These are phyloP conservation scores for Brassica hybrid DNA, from an alignment of 441 rosid genomes.

Conservation along the genomic window DNA sequence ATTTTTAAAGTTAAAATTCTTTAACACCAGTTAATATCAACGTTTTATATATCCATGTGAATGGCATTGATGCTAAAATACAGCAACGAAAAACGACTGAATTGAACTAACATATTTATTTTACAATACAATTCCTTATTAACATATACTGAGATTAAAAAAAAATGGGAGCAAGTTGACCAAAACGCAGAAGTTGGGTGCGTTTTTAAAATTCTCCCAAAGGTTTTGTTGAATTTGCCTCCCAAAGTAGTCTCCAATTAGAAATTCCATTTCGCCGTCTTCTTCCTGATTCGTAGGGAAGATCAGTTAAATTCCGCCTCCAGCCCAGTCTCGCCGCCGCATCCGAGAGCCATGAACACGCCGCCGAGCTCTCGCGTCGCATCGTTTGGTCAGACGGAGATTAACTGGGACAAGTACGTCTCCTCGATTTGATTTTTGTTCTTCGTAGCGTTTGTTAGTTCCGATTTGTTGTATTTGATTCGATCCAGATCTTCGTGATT, in stretches of 20 bases:
- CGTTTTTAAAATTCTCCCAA: too few species aligned
- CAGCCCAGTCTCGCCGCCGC: constrained; percentile 13
- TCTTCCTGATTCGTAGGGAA: constrained; percentile 26
- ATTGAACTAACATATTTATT: too few species aligned
- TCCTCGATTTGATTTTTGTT: constrained; percentile 13
- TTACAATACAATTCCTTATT: too few species aligned
- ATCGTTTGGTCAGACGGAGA: constrained; percentile 74
- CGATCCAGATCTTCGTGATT: too few species aligned
- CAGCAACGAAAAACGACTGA: not conserved
- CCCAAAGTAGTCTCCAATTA: constrained; percentile 45
- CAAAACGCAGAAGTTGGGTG: constrained; percentile 5
- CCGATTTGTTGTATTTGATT: not conserved
- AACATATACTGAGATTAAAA: too few species aligned
- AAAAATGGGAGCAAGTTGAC: too few species aligned
- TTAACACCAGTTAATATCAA: not conserved
- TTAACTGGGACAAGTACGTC: constrained; percentile 90
- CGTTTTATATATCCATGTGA: not conserved
- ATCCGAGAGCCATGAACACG: constrained; percentile 54
- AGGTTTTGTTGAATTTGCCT: constrained; percentile 44
- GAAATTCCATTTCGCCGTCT: constrained; percentile 10
- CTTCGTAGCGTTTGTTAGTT: constrained; percentile 16
- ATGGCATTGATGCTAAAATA: not conserved
- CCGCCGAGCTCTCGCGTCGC: constrained; percentile 58
- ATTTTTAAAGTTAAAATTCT: not conserved
- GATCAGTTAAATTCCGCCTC: not conserved